Conservation (phyloP, 1,284 basidiomycete species). For the Clitocybe nebularis region DNA sequence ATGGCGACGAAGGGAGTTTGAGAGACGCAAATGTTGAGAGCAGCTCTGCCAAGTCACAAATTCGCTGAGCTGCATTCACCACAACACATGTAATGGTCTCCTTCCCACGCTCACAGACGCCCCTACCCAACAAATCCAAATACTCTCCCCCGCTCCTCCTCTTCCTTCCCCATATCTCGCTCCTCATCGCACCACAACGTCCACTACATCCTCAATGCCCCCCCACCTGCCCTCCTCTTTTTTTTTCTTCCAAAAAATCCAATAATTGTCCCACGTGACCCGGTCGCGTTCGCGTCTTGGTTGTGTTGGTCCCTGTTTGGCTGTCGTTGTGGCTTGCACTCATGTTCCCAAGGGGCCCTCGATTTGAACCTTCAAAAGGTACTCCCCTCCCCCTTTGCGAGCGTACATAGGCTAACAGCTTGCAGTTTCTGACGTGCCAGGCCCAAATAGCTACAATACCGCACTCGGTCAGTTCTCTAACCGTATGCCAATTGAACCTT, state of each 20-base stretch:
- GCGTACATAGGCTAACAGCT: not conserved
- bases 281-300: slow-evolving; percentile 17
- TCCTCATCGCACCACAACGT: no score
- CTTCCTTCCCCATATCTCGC: no score
- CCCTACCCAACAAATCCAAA: slow-evolving; percentile 12
- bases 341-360: slow-evolving; percentile 39
- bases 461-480: slow-evolving; percentile 17
- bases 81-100: slow-evolving; percentile 10
- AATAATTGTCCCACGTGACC: not conserved
- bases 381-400: slow-evolving; percentile 1
- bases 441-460: slow-evolving; percentile 33
- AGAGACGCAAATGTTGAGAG: slow-evolving; percentile 7
- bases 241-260: not conserved
- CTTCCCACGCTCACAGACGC: slow-evolving; percentile 16
- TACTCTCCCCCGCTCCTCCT: not conserved
- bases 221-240: no score
- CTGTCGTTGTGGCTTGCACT: slow-evolving; percentile 2
- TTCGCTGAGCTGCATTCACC: slow-evolving; percentile 9
- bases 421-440: slow-evolving; percentile 34
- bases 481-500: no score
- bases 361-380: slow-evolving; percentile 39
- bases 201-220: no score
- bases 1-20: slow-evolving; percentile 11
- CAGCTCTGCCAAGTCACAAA: slow-evolving; percentile 12
- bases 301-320: slow-evolving; percentile 8